Base-by-base conservation (phyloP, 306 rosid genomes). In the Sicyos baderoa region DNA sequence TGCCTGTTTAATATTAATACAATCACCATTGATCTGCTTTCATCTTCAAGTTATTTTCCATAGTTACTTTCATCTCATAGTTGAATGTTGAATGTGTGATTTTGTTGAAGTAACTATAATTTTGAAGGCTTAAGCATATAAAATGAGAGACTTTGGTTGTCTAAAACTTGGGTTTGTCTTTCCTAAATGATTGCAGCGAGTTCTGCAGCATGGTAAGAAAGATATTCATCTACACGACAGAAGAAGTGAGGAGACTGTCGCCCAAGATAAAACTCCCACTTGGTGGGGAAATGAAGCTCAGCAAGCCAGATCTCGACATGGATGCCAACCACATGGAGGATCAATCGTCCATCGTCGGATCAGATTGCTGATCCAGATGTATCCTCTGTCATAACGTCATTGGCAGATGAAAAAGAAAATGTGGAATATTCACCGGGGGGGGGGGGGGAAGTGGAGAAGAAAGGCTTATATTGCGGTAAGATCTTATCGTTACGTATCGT, bases 151-250 rank as follows among this genome's bases (percentile, higher is more conserved):
- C 44, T 58, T 40, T 35, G 22, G 54, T 62, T 62, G 51, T 62
- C 16, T 63, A 51, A 13, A 3, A 45, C 40, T 16, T 47, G 71
- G 21, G 21, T 23, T 67, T 67, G 18, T 4, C 42, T 67, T 48
- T 67, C 32, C 56, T 23, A 47, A 66, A 11, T 58, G 40, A 58
- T 75, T 85, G 88, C 88, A 92, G 98, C 53, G 96, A 89, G 86
- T 92, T 92, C 85, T 89, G 96, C 81, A 81, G 79, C 74, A 90
- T 90, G 75, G 98, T 86, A 71, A 87, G 89, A 85, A 92, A 92
- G 86, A 92, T 92, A 61, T 92, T 83, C 78, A 87, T 92, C 81
- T 92, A 92, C 77, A 92, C 98, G 42, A 75, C 79, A 9, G 96
- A 89, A 73, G 96, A 92, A 84, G 95, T 86, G 60, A 92, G 85